Base-by-base conservation (phyloP, 2,329 filamentous ascomycete genomes). In the Fusarium stilboides region DNA sequence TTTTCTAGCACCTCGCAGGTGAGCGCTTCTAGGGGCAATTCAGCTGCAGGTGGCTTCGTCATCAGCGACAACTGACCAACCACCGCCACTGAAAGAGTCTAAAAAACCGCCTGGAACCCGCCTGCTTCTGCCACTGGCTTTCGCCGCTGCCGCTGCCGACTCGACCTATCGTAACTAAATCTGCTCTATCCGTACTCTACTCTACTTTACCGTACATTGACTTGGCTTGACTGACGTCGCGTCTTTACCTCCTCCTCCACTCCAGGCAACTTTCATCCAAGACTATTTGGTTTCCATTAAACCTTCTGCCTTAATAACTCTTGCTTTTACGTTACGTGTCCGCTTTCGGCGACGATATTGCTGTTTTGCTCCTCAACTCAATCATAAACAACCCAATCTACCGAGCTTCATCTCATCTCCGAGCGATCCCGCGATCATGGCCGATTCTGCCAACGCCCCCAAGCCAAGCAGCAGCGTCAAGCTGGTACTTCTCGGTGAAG, bases 401-500 rank as follows among this genome's bases (percentile, higher is more conserved):
- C 51, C 39, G 36, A 43, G 24, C 54, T 56, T 60, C 57, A 51
- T 59, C 57, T 62, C 61, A 62, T 70, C 57, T 67, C 61, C 64
- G 60, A 62, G 44, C 51, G 43, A 60, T 66, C 53, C 61, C 62
- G 62, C 68, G 45, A 75, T 52, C 39, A 82, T 82, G 81, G 78
- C 81, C 64, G 81, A 82, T 68, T 85, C 89, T 59, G 75, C 75
- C 78, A 89, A 88, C 74, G 85, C 87, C 78, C 92, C 94, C 65
- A 99, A 98, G 86, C 96, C 96, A 68, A 98, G 94, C 87, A 98
- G 94, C 90, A 99, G 96, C 85, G 96, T 99, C 81, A 99, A 99
- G 91, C 92, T 99, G 74, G 96, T 99, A 71, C 89, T 99, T 78
- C 91, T 99, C 61, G 96, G 96, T 74, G 96, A 99, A 85, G 96